Conservation (phyloP, 441 rosid species). For the Mallotus repandus region DNA sequence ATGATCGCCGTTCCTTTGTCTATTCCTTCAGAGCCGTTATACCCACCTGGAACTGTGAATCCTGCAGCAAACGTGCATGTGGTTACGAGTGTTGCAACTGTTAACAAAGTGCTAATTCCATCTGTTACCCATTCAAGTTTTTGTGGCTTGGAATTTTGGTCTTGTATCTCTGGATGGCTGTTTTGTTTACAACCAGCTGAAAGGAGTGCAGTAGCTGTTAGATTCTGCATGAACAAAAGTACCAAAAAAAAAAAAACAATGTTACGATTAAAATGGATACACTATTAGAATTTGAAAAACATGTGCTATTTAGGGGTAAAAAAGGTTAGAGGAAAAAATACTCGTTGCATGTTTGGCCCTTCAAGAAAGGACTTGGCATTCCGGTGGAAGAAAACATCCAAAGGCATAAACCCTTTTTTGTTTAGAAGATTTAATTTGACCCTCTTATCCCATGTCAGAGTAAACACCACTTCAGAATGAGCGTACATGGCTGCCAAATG, state of each 20-base stretch:
- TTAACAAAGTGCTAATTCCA: neutral
- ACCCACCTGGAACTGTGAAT: constrained; percentile 2
- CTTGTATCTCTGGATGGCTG: neutral
- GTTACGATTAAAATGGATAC: too few species aligned
- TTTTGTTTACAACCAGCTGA: neutral
- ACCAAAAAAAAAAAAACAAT: neutral
- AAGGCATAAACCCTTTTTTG: too few species aligned
- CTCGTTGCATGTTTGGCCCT: too few species aligned
- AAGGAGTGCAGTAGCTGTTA: neutral
- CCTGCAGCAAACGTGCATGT: neutral
- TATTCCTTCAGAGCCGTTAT: neutral
- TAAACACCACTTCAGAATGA: too few species aligned
- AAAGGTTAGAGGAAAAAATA: too few species aligned
- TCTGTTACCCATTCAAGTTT: neutral
- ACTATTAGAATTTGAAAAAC: too few species aligned
- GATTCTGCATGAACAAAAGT: neutral
- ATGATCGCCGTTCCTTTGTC: neutral
- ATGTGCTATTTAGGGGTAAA: too few species aligned
- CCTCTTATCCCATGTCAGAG: too few species aligned
- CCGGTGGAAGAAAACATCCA: too few species aligned
- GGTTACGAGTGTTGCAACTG: neutral
- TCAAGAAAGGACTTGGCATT: too few species aligned
- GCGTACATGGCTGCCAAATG: too few species aligned
- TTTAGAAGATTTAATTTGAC: too few species aligned
- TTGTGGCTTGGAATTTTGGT: neutral